Evolutionary conservation across 2,329 filamentous ascomycete species (phyloP).

Genomic region (Fusarium abutilonis): DNA sequence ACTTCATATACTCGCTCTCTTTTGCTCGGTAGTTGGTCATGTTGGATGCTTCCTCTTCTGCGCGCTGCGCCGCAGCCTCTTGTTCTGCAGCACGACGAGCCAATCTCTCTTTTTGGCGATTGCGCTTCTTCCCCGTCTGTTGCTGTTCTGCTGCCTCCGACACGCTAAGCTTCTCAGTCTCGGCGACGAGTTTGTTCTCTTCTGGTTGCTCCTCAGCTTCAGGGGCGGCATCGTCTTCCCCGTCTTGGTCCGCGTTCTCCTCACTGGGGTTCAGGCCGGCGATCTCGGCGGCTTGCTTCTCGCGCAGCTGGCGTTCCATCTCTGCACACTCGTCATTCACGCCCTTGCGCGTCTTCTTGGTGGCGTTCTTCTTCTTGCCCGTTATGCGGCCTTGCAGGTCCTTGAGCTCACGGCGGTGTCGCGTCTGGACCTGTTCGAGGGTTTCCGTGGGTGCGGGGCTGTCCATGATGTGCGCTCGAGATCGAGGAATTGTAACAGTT

Average conservation of each 20-base stretch:
- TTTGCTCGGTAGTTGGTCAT: slow-evolving; percentile 77
- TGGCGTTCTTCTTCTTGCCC: slow-evolving; percentile 96
- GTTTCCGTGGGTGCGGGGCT: slow-evolving; percentile 51
- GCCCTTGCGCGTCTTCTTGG: slow-evolving; percentile 82
- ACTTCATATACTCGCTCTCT: slow-evolving; percentile 76
- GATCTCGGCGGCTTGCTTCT: slow-evolving; percentile 72
- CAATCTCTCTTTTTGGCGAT: slow-evolving; percentile 89
- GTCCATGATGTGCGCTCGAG: slow-evolving; percentile 42
- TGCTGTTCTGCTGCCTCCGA: slow-evolving; percentile 30
- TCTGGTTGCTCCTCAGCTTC: slow-evolving; percentile 6
- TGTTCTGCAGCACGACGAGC: slow-evolving; percentile 89
- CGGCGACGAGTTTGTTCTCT: slow-evolving; percentile 32
- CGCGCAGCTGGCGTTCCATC: slow-evolving; percentile 72
- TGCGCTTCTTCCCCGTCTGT: slow-evolving; percentile 73
- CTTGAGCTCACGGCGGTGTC: slow-evolving; percentile 87
- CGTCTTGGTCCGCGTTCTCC: slow-evolving; percentile 28
- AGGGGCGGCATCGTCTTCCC: slow-evolving; percentile 22
- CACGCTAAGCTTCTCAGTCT: slow-evolving; percentile 39
- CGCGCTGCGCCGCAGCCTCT: slow-evolving; percentile 72
- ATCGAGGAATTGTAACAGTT: neutral
- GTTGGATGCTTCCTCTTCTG: slow-evolving; percentile 76
- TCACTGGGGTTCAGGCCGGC: slow-evolving; percentile 51
- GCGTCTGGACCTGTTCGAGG: slow-evolving; percentile 80
- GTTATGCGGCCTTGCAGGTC: slow-evolving; percentile 88
- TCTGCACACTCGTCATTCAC: slow-evolving; percentile 80